Base-by-base conservation (phyloP, 352 stramenopile species). In the Phytopythium kandeliae region DNA sequence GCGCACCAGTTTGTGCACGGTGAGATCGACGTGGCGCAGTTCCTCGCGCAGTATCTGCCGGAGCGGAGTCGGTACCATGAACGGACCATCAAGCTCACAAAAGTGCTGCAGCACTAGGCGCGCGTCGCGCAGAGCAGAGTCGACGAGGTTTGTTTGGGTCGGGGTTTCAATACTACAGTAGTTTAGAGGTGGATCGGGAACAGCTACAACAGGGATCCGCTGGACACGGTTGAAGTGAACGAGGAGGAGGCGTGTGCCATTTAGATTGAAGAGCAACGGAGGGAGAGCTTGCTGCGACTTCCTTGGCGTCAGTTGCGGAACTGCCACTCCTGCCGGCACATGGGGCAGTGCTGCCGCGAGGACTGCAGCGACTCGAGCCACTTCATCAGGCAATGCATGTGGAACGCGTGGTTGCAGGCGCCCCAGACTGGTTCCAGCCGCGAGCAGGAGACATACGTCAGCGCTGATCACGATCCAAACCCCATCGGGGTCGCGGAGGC, bases 301-400 rank as follows among this genome's bases (percentile, higher is more conserved):
- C 37, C 12, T 11, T 26, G 37, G 19, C 11, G 41, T 82, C 56
- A 84, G 47, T 77, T 83, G 38, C 81, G 69, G 68, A 92, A 95
- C 55, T 85, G 74, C 85, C 85, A 96, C 48, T 94, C 76, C 47
- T 94, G 78, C 12, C 87, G 79, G 52, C 87, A 96, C 84, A 96
- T 89, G 34, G 87, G 87, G 56, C 87, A 96, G 55, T 92, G 79
- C 60, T 95, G 80, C 16, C 76, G 78, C 46, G 72, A 67, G 16
- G 81, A 84, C 54, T 91, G 81, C 49, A 92, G 70, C 48, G 85
- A 85, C 54, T 94, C 82, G 51, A 96, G 78, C 85, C 87, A 96
- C 62, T 97, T 97, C 60, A 95, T 76, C n/a, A 96, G 71, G 74
- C 89, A 97, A 61, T 97, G 87, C 82, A 96, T 96, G 67, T 96